Conservation (phyloP, 1,139 yeast genomes). For the Hansenula sp. region DNA sequence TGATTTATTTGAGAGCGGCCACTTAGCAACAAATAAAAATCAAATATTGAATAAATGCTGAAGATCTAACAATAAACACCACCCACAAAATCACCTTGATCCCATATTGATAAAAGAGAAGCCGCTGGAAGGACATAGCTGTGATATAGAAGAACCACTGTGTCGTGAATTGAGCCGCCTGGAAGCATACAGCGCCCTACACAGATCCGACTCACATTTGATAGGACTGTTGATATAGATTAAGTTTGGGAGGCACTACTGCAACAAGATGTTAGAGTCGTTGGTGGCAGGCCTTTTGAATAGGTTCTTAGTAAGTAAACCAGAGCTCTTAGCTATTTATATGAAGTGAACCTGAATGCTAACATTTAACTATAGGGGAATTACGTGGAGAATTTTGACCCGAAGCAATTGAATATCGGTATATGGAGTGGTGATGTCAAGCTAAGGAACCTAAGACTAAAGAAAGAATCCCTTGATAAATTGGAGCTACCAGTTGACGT, state of each 20-base stretch:
- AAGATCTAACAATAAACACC: too few relatives aligned
- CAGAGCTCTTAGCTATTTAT: not conserved
- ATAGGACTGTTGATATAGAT: not conserved
- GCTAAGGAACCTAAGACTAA: constrained; percentile 68
- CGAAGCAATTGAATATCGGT: constrained; percentile 90
- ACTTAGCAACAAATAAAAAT: too few relatives aligned
- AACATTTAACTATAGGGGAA: constrained; percentile 36
- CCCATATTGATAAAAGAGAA: too few relatives aligned
- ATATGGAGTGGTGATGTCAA: constrained; percentile 98
- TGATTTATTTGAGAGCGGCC: too few relatives aligned
- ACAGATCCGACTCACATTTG: too few relatives aligned
- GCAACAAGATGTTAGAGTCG: constrained; percentile 45
- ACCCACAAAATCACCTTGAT: too few relatives aligned
- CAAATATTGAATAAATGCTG: too few relatives aligned
- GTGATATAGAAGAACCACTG: too few relatives aligned
- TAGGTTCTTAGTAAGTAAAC: constrained; percentile 37
- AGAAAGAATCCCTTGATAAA: constrained; percentile 73
- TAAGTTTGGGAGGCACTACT: not conserved
- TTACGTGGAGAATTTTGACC: constrained; percentile 92
- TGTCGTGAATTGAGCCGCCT: too few relatives aligned
- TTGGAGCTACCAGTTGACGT: constrained; percentile 85
- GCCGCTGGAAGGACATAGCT: too few relatives aligned
- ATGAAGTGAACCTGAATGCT: constrained; percentile 1
- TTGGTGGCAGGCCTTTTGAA: constrained; percentile 46
- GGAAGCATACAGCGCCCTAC: too few relatives aligned